phyloP scores from a whole-genome alignment of 305 asterid species.

The Fraxinus angustifolia region DNA sequence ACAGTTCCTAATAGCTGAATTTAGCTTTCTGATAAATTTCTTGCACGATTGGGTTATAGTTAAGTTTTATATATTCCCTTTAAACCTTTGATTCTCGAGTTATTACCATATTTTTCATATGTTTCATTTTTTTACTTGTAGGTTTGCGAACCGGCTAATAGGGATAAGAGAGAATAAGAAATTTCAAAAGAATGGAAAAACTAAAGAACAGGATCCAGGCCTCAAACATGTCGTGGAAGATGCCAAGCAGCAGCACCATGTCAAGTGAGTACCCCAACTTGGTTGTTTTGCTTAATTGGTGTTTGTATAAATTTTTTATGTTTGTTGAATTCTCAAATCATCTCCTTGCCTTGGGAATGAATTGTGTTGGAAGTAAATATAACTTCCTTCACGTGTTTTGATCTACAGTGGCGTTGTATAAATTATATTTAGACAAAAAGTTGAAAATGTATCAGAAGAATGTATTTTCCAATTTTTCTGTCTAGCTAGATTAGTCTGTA shows the following conservation, averaged over 20 bases:
- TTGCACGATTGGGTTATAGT: not conserved
- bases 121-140: conserved; percentile 27
- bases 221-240: conserved; percentile 65
- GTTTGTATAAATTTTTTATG: not conserved
- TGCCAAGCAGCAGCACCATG: conserved; percentile 64
- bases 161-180: conserved; percentile 88
- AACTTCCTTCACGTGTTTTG: not conserved
- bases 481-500: not conserved
- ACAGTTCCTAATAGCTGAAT: not conserved
- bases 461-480: not conserved
- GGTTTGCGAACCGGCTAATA: conserved; percentile 86
- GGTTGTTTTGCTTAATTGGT: not conserved
- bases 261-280: conserved; percentile 51
- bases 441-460: not conserved
- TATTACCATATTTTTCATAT: not conserved
- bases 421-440: not conserved
- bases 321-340: not conserved
- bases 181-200: conserved; percentile 57
- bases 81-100: not conserved
- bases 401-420: not conserved
- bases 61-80: not conserved
- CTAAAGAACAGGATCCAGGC: conserved; percentile 62
- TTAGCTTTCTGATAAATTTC: not conserved
- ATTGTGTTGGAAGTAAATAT: not conserved
- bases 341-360: not conserved